phyloP scores from a whole-genome alignment of 345 rosid species.

The Cardamine occulta region DNA sequence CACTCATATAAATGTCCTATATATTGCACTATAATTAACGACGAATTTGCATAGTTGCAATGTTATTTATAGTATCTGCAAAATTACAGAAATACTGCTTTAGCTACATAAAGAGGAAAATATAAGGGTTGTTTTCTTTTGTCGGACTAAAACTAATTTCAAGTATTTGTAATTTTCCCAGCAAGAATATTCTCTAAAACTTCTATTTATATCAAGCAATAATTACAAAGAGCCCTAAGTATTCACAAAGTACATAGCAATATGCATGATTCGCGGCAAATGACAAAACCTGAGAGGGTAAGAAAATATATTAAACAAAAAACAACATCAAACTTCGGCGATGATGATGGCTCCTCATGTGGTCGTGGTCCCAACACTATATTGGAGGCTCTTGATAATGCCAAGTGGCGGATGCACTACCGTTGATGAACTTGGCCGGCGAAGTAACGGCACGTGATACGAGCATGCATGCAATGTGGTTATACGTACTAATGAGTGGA shows the following conservation, averaged over 20 bases:
- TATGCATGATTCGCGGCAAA: constrained; percentile 41
- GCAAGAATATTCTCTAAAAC: constrained; percentile 42
- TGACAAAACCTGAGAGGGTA: constrained; percentile 36
- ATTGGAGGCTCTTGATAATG: neutral
- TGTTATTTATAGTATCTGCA: constrained; percentile 34
- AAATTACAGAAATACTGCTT: constrained; percentile 27
- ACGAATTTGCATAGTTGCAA: constrained; percentile 1
- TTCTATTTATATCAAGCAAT: constrained; percentile 39
- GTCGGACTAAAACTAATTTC: constrained; percentile 40
- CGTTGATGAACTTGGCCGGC: constrained; percentile 28
- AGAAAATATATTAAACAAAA: neutral
- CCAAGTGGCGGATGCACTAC: constrained; percentile 24
- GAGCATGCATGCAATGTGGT: constrained; percentile 50
- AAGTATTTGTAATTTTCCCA: constrained; percentile 45
- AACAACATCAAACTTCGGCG: constrained; percentile 29
- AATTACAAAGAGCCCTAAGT: constrained; percentile 37
- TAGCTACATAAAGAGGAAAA: constrained; percentile 32
- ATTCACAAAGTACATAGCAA: constrained; percentile 39
- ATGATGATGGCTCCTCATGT: constrained; percentile 31
- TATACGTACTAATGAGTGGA: constrained; percentile 42
- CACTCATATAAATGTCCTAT: neutral
- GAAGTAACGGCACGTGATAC: constrained; percentile 49
- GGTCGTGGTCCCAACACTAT: constrained; percentile 36
- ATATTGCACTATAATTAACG: neutral
- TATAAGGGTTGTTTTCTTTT: constrained; percentile 35